These are phyloP conservation scores for Pezicula rhizophila DNA, from an alignment of 2,329 filamentous ascomycete genomes.

Conservation along the genomic window DNA sequence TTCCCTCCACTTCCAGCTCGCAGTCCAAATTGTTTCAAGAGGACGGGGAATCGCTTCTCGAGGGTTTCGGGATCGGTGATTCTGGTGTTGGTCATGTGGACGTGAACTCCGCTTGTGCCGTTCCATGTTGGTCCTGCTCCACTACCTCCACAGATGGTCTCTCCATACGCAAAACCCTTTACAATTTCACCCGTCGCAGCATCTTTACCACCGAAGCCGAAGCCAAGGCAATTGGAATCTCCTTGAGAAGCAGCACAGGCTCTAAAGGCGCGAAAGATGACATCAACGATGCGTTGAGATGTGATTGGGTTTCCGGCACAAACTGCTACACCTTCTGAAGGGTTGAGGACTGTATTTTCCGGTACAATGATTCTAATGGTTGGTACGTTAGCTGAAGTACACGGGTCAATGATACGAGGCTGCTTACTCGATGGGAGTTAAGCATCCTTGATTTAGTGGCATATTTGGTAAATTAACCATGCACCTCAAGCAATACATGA, in stretches of 20 bases:
- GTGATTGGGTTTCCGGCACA: slow-evolving; percentile 71
- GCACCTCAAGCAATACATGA: slow-evolving; percentile 75
- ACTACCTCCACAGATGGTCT: slow-evolving; percentile 66
- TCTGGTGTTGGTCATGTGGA: slow-evolving; percentile 63
- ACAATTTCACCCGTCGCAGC: slow-evolving; percentile 7
- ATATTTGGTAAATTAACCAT: slow-evolving; percentile 68
- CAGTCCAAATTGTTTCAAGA: slow-evolving; percentile 63
- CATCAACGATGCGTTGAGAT: slow-evolving; percentile 70
- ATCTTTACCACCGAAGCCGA: slow-evolving; percentile 66
- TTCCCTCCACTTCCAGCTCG: slow-evolving; percentile 53
- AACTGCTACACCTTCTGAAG: slow-evolving; percentile 67
- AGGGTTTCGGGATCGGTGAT: slow-evolving; percentile 76
- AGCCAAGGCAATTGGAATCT: slow-evolving; percentile 76
- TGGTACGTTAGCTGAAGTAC: no score
- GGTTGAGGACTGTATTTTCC: slow-evolving; percentile 62
- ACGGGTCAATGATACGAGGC: no score
- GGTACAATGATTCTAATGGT: slow-evolving; percentile 52
- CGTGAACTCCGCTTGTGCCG: slow-evolving; percentile 67
- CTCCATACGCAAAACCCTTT: not conserved
- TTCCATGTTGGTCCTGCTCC: slow-evolving; percentile 67
- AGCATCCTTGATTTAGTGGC: slow-evolving; percentile 77
- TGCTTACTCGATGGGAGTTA: slow-evolving; percentile 55
- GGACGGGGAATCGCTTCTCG: slow-evolving; percentile 66
- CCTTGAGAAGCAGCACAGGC: slow-evolving; percentile 73
- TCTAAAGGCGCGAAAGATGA: slow-evolving; percentile 70